Base-by-base conservation (phyloP, 176 grass and related monocot genomes). In the Carex kokanica region DNA sequence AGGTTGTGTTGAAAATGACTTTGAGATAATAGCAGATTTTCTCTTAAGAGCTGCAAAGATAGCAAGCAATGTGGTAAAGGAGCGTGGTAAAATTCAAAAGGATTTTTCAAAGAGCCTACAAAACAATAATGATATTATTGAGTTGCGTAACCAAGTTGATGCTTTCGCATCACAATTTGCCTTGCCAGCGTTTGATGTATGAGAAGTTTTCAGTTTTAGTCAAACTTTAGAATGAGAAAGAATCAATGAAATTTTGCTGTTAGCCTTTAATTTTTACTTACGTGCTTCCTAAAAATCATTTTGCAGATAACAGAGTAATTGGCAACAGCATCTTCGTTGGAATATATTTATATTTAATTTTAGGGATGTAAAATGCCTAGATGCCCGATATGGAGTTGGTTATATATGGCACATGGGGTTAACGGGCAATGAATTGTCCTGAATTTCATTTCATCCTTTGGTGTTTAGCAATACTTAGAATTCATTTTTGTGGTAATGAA, bases 1-100 rank as follows among this genome's bases (percentile, higher is more conserved):
- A 93, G 96, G 96, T 82, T 95, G 96, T 83, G 88, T 95, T 62
- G 96, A 99, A 85, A 90, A 85, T 18, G 96, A 99, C 64, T 99
- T 99, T 0, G 88, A 93, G 75, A 64, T 49, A 41, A 91, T 99
- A 0, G 96, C 91, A 34, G 86, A 91, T 21, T 99, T 99, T 83
- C 91, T 99, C 27, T 78, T 99, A 55, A 91, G 93, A 80, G 93
- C 96, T 5, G 92, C 85, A 73, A 93, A 90, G 57, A 95, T 99
- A 83, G 89, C 96, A 24, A 88, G 80, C 82, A 92, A 52, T 81
- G 60, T 92, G 79, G 67, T 91, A 54, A 95, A 93, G 89, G 93
- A 95, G 84, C 86, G 92, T 78, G 96, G 96, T 8, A 99, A 99
- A 84, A 3, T 89, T 40, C 96, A 93, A 75, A 94, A 93, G 66